Base-by-base conservation (phyloP, 495 filamentous ascomycete genomes). In the Penicillium robsamsonii region DNA sequence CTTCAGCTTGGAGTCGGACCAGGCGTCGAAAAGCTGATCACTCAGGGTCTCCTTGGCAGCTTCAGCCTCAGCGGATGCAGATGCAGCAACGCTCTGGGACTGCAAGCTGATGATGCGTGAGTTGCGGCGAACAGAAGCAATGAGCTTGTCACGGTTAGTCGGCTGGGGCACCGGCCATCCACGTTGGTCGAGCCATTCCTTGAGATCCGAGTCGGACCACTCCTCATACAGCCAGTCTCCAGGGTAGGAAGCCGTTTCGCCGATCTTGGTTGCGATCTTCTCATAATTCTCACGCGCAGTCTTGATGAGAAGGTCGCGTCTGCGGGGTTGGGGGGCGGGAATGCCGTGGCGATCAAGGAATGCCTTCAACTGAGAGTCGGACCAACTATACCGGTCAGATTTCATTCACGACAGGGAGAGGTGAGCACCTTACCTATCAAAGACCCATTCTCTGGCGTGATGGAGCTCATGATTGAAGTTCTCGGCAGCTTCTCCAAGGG, bases 171-270 rank as follows among this genome's bases (percentile, higher is more conserved):
- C 87, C n/a, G 91, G 87, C 68, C 91, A 85, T 55, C 94, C 94
- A 63, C 90, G 85, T 61, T 89, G 87, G 68, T 97, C 93, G 10
- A 97, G 85, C 88, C 89, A 98, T 61, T 87, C 81, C 71, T 87
- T 89, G 41, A 87, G 69, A 35, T 88, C 85, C 51, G 85, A 88
- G 40, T 93, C 82, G 43, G 86, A 83, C 94, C 94, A 98, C 35
- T 87, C 78, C 56, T 84, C 84, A 64, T 96, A 98, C 31, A 97
- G 75, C 94, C 94, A 98, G 72, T 96, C 86, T n/a, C 94, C 94
- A 38, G 94, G 94, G 61, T 98, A 98, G 10, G 81, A 67, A 37
- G 82, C 75, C 1, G 90, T 87, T 72, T 96, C 88, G 58, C 89
- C 90, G 40, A 81, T 78, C 74, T 96, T 97, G 66, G 91, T 84